These are phyloP conservation scores for Pelargonium nanum DNA, from an alignment of 345 rosid species.

Conservation along the genomic window DNA sequence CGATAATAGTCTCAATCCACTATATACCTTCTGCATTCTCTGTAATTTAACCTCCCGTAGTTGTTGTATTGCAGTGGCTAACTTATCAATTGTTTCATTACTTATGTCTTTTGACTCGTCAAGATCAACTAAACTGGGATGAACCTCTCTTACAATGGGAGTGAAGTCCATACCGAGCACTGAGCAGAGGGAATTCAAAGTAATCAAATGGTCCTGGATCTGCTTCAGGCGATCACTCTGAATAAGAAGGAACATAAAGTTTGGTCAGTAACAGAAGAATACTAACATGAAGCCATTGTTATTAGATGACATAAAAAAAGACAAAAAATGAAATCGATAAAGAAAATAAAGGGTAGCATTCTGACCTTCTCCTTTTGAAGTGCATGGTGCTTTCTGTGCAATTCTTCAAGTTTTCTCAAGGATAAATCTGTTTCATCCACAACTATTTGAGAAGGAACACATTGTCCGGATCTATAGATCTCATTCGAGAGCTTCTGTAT, in stretches of 20 bases:
- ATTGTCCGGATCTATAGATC: constrained; percentile 38
- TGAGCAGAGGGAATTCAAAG: constrained; percentile 38
- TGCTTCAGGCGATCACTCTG: constrained; percentile 64
- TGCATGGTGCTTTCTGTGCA: constrained; percentile 44
- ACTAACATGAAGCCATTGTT: background rate
- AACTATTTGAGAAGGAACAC: constrained; percentile 15
- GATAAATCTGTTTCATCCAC: constrained; percentile 73
- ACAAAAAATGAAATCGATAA: too few species aligned
- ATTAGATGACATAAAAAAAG: background rate
- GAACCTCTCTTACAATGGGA: constrained; percentile 36
- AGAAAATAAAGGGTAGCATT: background rate
- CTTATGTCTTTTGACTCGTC: constrained; percentile 49
- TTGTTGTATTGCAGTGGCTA: constrained; percentile 36
- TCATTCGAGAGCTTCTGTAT: constrained; percentile 44
- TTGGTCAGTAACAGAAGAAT: background rate
- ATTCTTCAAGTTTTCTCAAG: constrained; percentile 65
- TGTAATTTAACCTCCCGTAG: constrained; percentile 64
- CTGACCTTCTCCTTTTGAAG: constrained; percentile 71
- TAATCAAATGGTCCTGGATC: constrained; percentile 40
- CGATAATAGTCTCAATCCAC: background rate
- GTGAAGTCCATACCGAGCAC: constrained; percentile 79
- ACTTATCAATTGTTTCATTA: constrained; percentile 37
- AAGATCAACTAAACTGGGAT: constrained; percentile 45
- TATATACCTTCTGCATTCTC: constrained; percentile 75
- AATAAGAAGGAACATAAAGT: constrained; percentile 5